Evolutionary conservation across 2,329 filamentous ascomycete genomes (phyloP), one percentile per base, ranked within the genome.

Genomic region (Microdochium nivale): DNA sequence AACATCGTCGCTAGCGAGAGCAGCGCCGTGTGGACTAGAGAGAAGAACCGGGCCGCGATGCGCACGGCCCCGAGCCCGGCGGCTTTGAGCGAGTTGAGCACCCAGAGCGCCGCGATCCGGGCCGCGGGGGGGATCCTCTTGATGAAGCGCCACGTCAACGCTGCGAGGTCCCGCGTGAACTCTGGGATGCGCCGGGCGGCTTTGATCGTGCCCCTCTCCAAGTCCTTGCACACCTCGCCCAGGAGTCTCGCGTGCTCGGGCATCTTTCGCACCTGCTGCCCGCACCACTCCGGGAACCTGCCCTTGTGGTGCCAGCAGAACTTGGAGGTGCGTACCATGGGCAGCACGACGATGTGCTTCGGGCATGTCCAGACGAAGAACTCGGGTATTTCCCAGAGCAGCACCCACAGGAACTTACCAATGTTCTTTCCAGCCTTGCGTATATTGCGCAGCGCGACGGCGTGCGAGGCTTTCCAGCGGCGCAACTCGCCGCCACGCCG

Each of bases 401-500:
- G 48, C 9, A 64, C 54, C 30, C 51, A 48, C 1, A 60, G 3
- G 4, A 70, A 65, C 1, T 8, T 11, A 2, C 40, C 44, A 2
- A 73, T 57, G 8, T 53, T 58, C 1, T 43, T 23, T 16, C 53
- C 48, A 1, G 67, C 61, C 3, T 51, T 53, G n/a, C 55, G 56
- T 4, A 63, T 52, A 0, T 61, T 53, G 11, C 55, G 40, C 54
- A 69, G 60, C 11, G 66, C 64, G 3, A 56, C 58, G 10, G 48
- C 55, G 44, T 71, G 67, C 1, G 62, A 56, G n/a, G 55, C 53
- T 51, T 60, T 62, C 64, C 71, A 71, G 9, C 73, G 59, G 21
- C 58, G 54, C 62, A 66, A 70, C 2, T 65, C 67, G 3, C 72
- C 73, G 2, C 59, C 66, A 0, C 73, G 60, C 0, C 71, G 60